These are phyloP conservation scores for Lasiodiplodia sp. DNA, from an alignment of 2,329 filamentous ascomycete genomes.

Conservation along the genomic window DNA sequence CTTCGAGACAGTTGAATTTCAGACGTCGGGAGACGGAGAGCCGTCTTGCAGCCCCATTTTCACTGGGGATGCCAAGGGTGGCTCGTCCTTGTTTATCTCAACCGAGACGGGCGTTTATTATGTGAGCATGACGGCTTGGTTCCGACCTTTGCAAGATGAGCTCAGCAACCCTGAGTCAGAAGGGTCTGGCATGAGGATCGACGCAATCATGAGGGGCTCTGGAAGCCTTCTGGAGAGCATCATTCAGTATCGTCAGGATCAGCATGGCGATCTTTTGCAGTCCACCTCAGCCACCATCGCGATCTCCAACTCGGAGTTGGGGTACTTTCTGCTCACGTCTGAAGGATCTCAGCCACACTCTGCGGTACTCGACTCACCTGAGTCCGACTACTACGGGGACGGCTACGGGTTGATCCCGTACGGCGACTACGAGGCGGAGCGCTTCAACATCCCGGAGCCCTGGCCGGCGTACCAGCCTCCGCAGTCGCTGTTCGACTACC, in stretches of 20 bases:
- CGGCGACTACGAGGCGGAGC: slow-evolving; percentile 49
- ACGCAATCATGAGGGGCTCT: slow-evolving; percentile 61
- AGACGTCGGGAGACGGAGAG: slow-evolving; percentile 34
- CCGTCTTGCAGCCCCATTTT: slow-evolving; percentile 60
- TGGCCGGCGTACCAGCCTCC: slow-evolving; percentile 72
- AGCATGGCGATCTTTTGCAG: slow-evolving; percentile 40
- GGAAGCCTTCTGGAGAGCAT: slow-evolving; percentile 58
- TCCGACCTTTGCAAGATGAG: slow-evolving; percentile 63
- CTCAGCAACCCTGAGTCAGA: slow-evolving; percentile 57
- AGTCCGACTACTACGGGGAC: slow-evolving; percentile 42
- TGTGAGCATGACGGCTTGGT: slow-evolving; percentile 65
- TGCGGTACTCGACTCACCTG: slow-evolving; percentile 59
- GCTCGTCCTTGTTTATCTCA: slow-evolving; percentile 67
- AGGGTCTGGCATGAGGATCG: slow-evolving; percentile 64
- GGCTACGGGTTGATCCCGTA: slow-evolving; percentile 55
- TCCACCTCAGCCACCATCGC: slow-evolving; percentile 55
- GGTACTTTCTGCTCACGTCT: slow-evolving; percentile 63
- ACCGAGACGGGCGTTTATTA: slow-evolving; percentile 61
- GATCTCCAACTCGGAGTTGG: slow-evolving; percentile 63
- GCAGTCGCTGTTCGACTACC: slow-evolving; percentile 62
- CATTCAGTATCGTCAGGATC: slow-evolving; percentile 41
- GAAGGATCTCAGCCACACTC: slow-evolving; percentile 58
- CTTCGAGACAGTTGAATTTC: slow-evolving; percentile 51
- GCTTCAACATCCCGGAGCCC: slow-evolving; percentile 52
- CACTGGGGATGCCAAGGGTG: slow-evolving; percentile 61